phyloP scores from a whole-genome alignment of 495 filamentous ascomycete genomes.

The Aspergillus nidulans region DNA sequence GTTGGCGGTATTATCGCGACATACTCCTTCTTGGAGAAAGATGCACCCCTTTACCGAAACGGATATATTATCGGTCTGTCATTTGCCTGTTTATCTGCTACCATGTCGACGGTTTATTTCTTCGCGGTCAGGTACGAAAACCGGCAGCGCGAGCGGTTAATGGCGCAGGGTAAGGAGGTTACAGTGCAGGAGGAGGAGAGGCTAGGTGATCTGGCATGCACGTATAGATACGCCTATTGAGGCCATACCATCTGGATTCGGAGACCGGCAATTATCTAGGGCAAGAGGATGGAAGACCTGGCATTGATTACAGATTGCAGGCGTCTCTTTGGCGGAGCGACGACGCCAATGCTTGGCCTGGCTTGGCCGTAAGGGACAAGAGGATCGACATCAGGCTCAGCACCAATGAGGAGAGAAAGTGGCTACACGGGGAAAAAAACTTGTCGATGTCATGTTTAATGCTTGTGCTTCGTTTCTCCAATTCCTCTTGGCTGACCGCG shows the following conservation, averaged over 20 bases:
- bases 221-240: slow-evolving; percentile 27
- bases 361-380: background rate
- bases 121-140: slow-evolving; percentile 52
- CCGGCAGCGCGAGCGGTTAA: background rate
- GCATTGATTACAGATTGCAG: background rate
- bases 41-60: slow-evolving; percentile 62
- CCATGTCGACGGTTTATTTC: slow-evolving; percentile 56
- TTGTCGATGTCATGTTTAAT: background rate
- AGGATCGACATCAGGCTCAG: background rate
- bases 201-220: slow-evolving; percentile 22
- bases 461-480: background rate
- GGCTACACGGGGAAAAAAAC: background rate
- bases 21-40: slow-evolving; percentile 65
- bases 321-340: background rate
- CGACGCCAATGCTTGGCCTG: slow-evolving; percentile 13
- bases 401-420: slow-evolving; percentile 5
- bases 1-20: slow-evolving; percentile 77
- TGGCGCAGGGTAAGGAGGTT: background rate
- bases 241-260: no score
- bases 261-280: no score
- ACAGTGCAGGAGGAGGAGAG: slow-evolving; percentile 15
- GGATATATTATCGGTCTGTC: slow-evolving; percentile 72
- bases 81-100: slow-evolving; percentile 59
- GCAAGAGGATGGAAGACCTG: no score
- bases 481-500: background rate